Base-by-base conservation (phyloP, 2,329 filamentous ascomycete species). In the Lasiodiplodia hormozganensis region DNA sequence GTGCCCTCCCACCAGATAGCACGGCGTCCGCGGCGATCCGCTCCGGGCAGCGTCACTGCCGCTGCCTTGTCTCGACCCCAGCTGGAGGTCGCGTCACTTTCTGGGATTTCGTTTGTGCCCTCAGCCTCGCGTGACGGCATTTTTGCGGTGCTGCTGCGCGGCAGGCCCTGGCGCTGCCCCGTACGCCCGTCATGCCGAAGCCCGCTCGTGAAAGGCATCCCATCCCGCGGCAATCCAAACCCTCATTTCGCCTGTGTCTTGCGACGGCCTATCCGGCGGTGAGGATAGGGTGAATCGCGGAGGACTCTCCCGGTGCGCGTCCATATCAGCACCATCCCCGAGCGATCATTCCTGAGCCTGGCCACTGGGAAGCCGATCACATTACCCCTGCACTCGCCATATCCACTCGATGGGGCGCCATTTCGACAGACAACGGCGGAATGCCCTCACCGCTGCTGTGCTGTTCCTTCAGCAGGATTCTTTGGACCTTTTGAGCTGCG, bases 281-380 rank as follows among this genome's bases (percentile, higher is more conserved):
- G 60, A 64, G 38, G 43, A 52, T 64, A 43, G 36, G 57, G 38
- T 51, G 60, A 52, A 64, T 21, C 25, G 60, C 43, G 60, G 60
- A 64, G 60, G 60, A 64, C 28, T 64, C 43, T 6, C 47, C 60
- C 43, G 60, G 25, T 52, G 25, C 43, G 11, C 43, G 25, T 11
- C 43, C 8, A 7, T 64, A 64, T 18, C 60, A 64, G 60, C 18
- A 64, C 23, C 43, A 56, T 56, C 49, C 10, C 62, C 62, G 62
- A 34, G 36, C 62, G 62, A 65, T 65, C 62, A 54, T 65, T 65
- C 62, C 62, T 65, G 62, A 65, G 62, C 51, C 34, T 38, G 51
- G 62, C 34, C 36, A 12, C 14, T 38, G 28, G 14, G 25, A 54
- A 34, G 62, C 18, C 62, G 62, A 65, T 65, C 62, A 6, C 31